phyloP scores from a whole-genome alignment of 202 grass and related monocot genomes.

The Tripidium arundinaceum region DNA sequence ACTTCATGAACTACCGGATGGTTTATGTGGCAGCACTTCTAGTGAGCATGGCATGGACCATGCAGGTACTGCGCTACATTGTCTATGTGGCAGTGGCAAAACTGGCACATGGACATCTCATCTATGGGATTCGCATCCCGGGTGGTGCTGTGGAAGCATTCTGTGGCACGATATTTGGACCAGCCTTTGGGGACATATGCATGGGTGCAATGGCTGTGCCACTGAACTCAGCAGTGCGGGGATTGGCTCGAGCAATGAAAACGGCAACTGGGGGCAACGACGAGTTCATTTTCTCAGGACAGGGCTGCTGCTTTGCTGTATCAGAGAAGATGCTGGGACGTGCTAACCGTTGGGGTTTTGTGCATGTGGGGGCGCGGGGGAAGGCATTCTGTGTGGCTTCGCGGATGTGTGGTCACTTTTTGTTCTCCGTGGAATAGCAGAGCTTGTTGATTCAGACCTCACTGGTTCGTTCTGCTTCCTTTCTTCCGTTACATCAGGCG shows the following conservation, averaged over 20 bases:
- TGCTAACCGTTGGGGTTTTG: constrained; percentile 91
- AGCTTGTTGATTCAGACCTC: constrained; percentile 76
- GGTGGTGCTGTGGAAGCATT: constrained; percentile 44
- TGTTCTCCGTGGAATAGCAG: constrained; percentile 60
- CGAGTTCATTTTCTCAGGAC: constrained; percentile 80
- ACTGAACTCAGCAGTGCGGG: constrained; percentile 43
- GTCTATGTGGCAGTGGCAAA: constrained; percentile 66
- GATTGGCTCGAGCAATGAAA: constrained; percentile 59
- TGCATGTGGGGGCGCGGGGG: constrained; percentile 62
- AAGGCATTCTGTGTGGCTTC: constrained; percentile 80
- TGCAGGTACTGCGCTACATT: constrained; percentile 73
- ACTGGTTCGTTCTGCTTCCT: constrained; percentile 91
- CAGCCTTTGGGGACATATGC: constrained; percentile 70
- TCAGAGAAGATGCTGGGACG: constrained; percentile 67
- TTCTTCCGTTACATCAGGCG: constrained; percentile 56
- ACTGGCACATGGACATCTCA: constrained; percentile 54
- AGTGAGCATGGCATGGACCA: constrained; percentile 83
- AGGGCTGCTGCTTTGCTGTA: constrained; percentile 50
- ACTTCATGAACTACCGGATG: constrained; percentile 39
- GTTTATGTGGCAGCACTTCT: constrained; percentile 63
- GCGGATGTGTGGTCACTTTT: constrained; percentile 81
- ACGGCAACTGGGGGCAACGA: constrained; percentile 46
- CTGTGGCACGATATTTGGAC: constrained; percentile 32
- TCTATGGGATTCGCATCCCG: constrained; percentile 38
- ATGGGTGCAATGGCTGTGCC: constrained; percentile 61